Conservation (phyloP, 768 basidiomycete species). For the Chlorophyllum brunneum region DNA sequence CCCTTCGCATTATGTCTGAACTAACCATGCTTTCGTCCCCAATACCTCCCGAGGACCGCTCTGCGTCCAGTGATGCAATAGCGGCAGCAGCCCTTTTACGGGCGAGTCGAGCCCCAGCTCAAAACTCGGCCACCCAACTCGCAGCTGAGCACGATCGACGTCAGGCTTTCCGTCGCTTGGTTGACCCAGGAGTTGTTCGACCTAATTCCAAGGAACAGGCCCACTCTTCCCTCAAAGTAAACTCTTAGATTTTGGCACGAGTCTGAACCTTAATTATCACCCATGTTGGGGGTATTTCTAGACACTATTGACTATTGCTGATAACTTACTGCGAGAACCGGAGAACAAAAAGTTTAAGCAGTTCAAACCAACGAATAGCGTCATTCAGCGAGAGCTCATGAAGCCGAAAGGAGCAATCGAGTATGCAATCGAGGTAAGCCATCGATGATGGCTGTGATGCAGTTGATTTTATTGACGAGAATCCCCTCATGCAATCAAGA, state of each 20-base stretch:
- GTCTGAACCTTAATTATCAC: too few species aligned
- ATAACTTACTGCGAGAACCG: constrained; percentile 72
- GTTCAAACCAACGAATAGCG: constrained; percentile 73
- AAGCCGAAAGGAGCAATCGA: constrained; percentile 75
- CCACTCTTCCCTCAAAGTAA: constrained; percentile 61
- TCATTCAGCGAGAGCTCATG: constrained; percentile 63
- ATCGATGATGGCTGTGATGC: constrained; percentile 9
- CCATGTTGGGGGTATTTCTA: constrained; percentile 28
- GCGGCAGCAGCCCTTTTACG: constrained; percentile 47
- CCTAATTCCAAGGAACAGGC: constrained; percentile 64
- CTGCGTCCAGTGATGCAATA: constrained; percentile 31
- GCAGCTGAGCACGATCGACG: constrained; percentile 60
- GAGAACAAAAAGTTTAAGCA: constrained; percentile 66
- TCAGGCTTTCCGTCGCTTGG: constrained; percentile 68
- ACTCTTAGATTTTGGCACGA: constrained; percentile 18
- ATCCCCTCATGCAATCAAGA: constrained; percentile 32
- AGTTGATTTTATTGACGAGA: constrained; percentile 12
- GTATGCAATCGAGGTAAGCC: constrained; percentile 72
- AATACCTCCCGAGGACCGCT: not conserved
- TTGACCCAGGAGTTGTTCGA: constrained; percentile 76
- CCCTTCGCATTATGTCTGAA: too few species aligned
- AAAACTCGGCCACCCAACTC: constrained; percentile 34
- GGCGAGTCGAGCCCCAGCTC: constrained; percentile 26
- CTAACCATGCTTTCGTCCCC: constrained; percentile 7
- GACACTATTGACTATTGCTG: constrained; percentile 65